Percentiles rank a stretch among this genome's conserved stretches.
These are phyloP conservation scores for Exophiala mesophila DNA, from an alignment of 2,329 filamentous ascomycete genomes.

Conservation along the genomic window DNA sequence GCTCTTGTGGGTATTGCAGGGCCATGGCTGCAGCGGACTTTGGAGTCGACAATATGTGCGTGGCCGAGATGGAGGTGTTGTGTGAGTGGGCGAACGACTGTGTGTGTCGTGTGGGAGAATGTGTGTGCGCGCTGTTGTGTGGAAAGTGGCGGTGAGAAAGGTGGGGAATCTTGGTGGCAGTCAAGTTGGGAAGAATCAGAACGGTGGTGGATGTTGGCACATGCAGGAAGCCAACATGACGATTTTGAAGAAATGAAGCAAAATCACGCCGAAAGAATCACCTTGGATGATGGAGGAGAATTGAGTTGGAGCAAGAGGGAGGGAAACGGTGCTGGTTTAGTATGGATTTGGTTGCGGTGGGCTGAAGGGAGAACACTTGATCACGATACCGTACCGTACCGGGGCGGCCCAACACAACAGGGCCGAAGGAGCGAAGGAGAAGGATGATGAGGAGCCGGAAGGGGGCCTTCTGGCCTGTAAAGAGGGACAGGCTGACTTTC, in stretches of 20 bases:
- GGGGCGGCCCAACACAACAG: background rate
- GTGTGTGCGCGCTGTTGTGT: conserved; percentile 1
- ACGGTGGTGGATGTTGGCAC: no score
- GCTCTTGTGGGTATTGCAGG: conserved; percentile 41
- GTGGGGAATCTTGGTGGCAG: conserved; percentile 4
- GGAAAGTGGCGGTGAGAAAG: conserved; percentile 16
- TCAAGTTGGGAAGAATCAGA: conserved; percentile 5
- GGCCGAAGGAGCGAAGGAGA: conserved; percentile 4
- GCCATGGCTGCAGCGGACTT: conserved; percentile 19
- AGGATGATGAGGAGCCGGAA: conserved; percentile 8
- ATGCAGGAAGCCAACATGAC: no score
- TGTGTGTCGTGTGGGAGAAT: no score
- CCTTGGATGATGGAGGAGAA: background rate
- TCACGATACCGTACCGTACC: conserved; percentile 21
- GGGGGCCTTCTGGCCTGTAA: conserved; percentile 1
- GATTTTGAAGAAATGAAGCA: no score
- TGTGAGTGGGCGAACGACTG: background rate
- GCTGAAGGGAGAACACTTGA: no score
- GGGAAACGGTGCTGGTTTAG: background rate
- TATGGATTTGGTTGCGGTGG: conserved; percentile 14
- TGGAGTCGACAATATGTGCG: conserved; percentile 1
- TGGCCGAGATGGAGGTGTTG: background rate
- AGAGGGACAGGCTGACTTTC: conserved; percentile 1
- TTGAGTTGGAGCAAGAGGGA: conserved; percentile 3
- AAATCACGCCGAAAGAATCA: conserved; percentile 2